Evolutionary conservation across 345 rosid species (phyloP).

Genomic region (Murraya paniculata): DNA sequence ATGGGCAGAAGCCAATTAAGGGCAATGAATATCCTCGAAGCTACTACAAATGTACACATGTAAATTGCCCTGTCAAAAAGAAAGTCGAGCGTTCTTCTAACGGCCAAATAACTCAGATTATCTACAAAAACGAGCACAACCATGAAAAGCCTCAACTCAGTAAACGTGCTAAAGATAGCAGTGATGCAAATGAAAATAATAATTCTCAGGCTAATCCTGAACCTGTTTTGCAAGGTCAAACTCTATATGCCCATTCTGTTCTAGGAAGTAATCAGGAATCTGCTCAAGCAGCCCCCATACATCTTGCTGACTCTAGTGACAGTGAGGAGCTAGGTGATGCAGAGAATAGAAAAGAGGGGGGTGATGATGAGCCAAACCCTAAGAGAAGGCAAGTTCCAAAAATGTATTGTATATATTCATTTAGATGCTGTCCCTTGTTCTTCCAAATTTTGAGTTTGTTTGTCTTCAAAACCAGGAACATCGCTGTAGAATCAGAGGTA

Average conservation of each 20-base stretch:
- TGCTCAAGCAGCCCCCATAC: constrained; percentile 29
- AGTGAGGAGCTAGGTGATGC: constrained; percentile 49
- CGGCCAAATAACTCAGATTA: constrained; percentile 89
- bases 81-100: constrained; percentile 85
- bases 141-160: constrained; percentile 71
- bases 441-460: neutral
- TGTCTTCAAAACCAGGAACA: constrained; percentile 44
- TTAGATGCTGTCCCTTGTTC: neutral
- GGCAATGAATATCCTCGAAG: constrained; percentile 95
- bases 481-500: constrained; percentile 35
- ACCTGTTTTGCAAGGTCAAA: constrained; percentile 27
- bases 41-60: constrained; percentile 90
- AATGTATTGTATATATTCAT: neutral
- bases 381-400: constrained; percentile 60
- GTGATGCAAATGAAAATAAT: constrained; percentile 31
- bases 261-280: constrained; percentile 41
- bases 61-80: constrained; percentile 81
- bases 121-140: constrained; percentile 91
- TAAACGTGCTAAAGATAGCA: constrained; percentile 58
- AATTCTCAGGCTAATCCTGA: constrained; percentile 45
- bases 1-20: constrained; percentile 95
- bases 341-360: constrained; percentile 37
- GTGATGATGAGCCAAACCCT: constrained; percentile 56
- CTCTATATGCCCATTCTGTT: constrained; percentile 22
- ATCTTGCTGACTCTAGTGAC: constrained; percentile 40